Conservation (phyloP, 495 filamentous ascomycete species). For the Oidiodendron maius region DNA sequence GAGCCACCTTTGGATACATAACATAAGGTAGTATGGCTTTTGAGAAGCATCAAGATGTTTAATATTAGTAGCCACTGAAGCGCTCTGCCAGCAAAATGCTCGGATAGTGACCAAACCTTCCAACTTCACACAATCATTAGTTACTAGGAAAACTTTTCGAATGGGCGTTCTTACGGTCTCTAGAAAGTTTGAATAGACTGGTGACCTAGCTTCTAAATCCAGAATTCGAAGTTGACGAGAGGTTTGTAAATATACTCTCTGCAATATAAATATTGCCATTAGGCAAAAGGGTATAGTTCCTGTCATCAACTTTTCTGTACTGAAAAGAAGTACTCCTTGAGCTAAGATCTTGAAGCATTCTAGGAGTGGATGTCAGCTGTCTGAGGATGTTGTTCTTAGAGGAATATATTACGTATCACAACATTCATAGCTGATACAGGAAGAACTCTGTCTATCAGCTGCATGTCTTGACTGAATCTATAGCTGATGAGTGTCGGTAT, state of each 20-base stretch:
- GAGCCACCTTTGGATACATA: constrained; percentile 49
- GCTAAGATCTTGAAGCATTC: not conserved
- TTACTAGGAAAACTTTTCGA: no score
- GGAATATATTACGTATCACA: no score
- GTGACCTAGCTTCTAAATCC: constrained; percentile 40
- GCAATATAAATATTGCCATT: constrained; percentile 41
- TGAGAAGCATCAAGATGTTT: constrained; percentile 47
- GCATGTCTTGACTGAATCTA: constrained; percentile 33
- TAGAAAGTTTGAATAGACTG: constrained; percentile 36
- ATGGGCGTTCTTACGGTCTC: no score
- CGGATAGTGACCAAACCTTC: constrained; percentile 44
- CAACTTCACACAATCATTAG: no score
- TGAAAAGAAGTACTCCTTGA: not conserved
- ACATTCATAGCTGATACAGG: not conserved
- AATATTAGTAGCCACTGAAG: constrained; percentile 40
- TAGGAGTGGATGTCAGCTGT: no score
- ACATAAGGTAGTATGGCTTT: constrained; percentile 42
- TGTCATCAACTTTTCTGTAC: constrained; percentile 8
- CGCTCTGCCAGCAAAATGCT: constrained; percentile 38
- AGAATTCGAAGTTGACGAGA: constrained; percentile 59
- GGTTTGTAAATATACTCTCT: constrained; percentile 57
- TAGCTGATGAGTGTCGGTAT: not conserved
- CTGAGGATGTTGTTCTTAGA: no score
- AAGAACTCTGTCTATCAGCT: constrained; percentile 15
- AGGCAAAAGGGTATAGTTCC: constrained; percentile 17